Conservation (phyloP, 1,139 yeast genomes). For the Taiozyma sp. region DNA sequence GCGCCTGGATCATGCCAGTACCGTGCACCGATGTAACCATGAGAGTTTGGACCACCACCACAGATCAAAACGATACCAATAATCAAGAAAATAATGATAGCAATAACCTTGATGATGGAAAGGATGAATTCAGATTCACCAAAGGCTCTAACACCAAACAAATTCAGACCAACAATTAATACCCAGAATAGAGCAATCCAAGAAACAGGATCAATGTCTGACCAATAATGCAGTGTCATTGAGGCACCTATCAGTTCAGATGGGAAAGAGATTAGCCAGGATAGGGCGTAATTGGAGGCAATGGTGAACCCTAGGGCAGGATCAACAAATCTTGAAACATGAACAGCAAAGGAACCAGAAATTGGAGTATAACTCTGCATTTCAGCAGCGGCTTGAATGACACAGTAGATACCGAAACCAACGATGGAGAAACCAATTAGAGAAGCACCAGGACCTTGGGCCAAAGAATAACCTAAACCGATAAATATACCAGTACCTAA, state of each 20-base stretch:
- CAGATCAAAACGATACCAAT: conserved; percentile 60
- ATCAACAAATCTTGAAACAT: conserved; percentile 56
- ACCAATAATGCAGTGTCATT: conserved; percentile 71
- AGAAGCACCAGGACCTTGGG: conserved; percentile 58
- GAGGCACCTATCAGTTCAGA: conserved; percentile 79
- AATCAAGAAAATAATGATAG: conserved; percentile 54
- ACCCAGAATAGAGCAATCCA: conserved; percentile 62
- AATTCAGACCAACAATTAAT: conserved; percentile 38
- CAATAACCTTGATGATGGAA: conserved; percentile 50
- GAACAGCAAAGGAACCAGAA: conserved; percentile 58
- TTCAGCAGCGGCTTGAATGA: conserved; percentile 69
- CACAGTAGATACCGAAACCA: conserved; percentile 58
- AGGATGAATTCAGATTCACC: conserved; percentile 62
- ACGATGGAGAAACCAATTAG: conserved; percentile 60
- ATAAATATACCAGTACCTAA: conserved; percentile 51
- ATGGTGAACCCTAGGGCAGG: conserved; percentile 75
- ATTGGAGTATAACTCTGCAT: conserved; percentile 73
- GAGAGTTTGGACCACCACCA: conserved; percentile 40
- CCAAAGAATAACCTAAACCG: conserved; percentile 41
- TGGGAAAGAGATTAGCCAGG: conserved; percentile 81
- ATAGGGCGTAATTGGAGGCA: conserved; percentile 80
- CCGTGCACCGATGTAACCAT: conserved; percentile 54
- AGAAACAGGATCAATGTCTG: conserved; percentile 53
- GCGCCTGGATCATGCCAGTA: conserved; percentile 67
- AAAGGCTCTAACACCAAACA: conserved; percentile 61